Conservation (phyloP, 345 rosid species). For the Eucalyptus coolabah region DNA sequence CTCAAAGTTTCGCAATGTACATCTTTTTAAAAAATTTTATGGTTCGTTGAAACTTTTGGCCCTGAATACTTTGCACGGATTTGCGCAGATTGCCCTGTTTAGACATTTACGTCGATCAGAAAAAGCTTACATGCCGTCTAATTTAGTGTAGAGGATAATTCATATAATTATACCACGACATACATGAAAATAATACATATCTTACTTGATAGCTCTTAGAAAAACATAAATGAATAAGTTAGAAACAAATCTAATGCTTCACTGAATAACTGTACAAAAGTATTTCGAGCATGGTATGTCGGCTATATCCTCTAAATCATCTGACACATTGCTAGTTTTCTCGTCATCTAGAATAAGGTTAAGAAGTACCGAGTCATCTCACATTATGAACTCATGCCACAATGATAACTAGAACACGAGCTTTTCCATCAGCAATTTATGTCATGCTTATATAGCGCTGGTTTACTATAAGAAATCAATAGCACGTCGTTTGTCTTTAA, state of each 20-base stretch:
- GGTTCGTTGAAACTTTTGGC: background rate
- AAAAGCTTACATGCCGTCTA: background rate
- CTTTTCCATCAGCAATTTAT: background rate
- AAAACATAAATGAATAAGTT: background rate
- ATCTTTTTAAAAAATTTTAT: background rate
- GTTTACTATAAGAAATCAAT: background rate
- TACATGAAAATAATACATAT: background rate
- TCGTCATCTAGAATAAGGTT: accelerated
- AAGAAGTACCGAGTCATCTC: background rate
- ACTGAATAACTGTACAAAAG: background rate
- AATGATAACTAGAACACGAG: background rate
- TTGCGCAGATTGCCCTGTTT: accelerated
- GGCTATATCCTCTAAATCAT: background rate
- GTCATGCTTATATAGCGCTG: background rate
- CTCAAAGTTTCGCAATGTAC: background rate
- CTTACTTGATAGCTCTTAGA: background rate
- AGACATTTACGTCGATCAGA: background rate
- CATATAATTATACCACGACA: background rate
- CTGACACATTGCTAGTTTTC: background rate
- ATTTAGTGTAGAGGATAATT: background rate
- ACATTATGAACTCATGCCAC: background rate
- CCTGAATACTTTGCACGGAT: background rate
- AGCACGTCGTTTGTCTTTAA: background rate
- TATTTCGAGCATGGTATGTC: background rate
- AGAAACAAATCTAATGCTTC: background rate